A percentile compares a stretch with the other conserved stretches of the same genome.
phyloP scores from a whole-genome alignment of 2,329 filamentous ascomycete species.

The Didymella glomerata region DNA sequence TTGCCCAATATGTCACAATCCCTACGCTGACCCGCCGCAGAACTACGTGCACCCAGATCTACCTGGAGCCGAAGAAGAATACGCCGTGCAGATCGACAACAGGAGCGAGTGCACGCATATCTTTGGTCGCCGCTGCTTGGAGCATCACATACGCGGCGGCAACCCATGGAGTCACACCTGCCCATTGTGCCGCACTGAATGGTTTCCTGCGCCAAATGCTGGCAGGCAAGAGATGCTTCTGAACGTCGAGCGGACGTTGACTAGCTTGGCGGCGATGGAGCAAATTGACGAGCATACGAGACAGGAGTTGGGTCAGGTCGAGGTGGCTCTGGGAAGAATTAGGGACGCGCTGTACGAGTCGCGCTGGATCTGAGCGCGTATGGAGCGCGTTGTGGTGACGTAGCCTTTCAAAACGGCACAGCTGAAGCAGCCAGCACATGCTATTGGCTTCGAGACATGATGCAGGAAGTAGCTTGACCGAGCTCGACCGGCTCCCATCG shows the following conservation, averaged over 20 bases:
- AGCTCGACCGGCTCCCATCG: background rate
- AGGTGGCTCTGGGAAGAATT: slow-evolving; percentile 21
- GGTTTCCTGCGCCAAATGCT: slow-evolving; percentile 28
- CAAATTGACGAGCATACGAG: slow-evolving; percentile 14
- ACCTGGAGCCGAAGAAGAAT: slow-evolving; percentile 25
- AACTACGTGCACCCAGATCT: slow-evolving; percentile 31
- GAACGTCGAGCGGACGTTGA: slow-evolving; percentile 19
- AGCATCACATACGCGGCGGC: slow-evolving; percentile 28
- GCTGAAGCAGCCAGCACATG: background rate
- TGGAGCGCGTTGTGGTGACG: slow-evolving; percentile 1
- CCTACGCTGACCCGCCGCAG: slow-evolving; percentile 27
- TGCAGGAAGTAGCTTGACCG: background rate
- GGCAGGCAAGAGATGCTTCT: slow-evolving; percentile 20
- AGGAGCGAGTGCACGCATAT: slow-evolving; percentile 27
- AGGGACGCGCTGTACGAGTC: slow-evolving; percentile 23
- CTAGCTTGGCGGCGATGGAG: slow-evolving; percentile 19
- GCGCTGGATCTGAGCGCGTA: slow-evolving; percentile 25
- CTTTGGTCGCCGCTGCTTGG: slow-evolving; percentile 32
- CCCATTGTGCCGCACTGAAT: slow-evolving; percentile 31
- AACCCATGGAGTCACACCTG: slow-evolving; percentile 37
- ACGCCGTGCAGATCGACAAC: slow-evolving; percentile 27
- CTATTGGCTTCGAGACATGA: background rate
- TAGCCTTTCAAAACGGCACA: background rate
- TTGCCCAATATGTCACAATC: slow-evolving; percentile 30
- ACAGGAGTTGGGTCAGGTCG: slow-evolving; percentile 22